These are phyloP conservation scores for Amanita jacksonii DNA, from an alignment of 768 basidiomycete species.

Conservation along the genomic window DNA sequence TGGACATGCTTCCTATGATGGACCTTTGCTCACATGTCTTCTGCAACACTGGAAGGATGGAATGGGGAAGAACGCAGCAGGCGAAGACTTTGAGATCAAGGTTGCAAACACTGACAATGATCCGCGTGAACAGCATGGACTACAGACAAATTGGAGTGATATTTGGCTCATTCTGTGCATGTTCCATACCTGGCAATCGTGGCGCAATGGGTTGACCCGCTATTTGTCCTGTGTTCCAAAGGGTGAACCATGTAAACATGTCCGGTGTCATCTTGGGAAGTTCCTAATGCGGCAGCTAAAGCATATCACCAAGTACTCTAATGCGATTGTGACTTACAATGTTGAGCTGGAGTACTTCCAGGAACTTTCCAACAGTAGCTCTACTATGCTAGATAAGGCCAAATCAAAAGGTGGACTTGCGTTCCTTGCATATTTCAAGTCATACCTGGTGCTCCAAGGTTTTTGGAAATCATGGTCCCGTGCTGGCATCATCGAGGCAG, in stretches of 20 bases:
- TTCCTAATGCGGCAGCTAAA: constrained; percentile 16
- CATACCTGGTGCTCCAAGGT: constrained; percentile 10
- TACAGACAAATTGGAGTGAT: constrained; percentile 11
- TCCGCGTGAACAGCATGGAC: constrained; percentile 16
- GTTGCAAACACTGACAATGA: constrained; percentile 23
- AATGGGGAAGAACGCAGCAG: neutral
- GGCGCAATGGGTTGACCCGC: constrained; percentile 21
- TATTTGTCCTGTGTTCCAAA: constrained; percentile 18
- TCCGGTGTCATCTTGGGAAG: constrained; percentile 11
- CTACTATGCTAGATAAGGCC: constrained; percentile 6
- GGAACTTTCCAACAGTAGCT: constrained; percentile 2
- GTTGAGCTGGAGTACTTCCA: constrained; percentile 14
- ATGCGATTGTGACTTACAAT: constrained; percentile 13
- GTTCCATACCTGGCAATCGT: constrained; percentile 25
- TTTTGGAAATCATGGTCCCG: constrained; percentile 23
- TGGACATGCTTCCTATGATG: neutral
- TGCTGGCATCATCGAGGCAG: constrained; percentile 18
- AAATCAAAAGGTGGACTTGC: constrained; percentile 14
- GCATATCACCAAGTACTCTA: constrained; percentile 14
- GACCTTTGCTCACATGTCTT: neutral
- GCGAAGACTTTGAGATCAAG: constrained; percentile 5
- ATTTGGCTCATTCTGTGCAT: constrained; percentile 24
- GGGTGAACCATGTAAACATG: constrained; percentile 14
- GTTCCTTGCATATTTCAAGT: constrained; percentile 15
- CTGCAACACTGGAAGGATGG: neutral